A percentile compares a stretch with the other conserved stretches of the same genome.
phyloP scores from a whole-genome alignment of 768 basidiomycete genomes.

The Calocybe indica region DNA sequence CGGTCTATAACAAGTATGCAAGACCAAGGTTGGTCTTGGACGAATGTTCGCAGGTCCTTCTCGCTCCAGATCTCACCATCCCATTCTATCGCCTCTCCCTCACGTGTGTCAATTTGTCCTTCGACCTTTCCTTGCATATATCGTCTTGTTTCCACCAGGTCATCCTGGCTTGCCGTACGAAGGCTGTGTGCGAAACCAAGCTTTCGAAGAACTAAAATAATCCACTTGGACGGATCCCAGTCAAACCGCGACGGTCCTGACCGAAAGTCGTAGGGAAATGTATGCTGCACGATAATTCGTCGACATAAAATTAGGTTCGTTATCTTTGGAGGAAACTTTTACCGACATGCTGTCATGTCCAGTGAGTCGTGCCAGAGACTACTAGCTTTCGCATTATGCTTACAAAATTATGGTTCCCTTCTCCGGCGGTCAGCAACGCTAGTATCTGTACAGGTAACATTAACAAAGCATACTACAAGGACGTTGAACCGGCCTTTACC shows the following conservation, averaged over 20 bases:
- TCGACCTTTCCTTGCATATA: slow-evolving; percentile 41
- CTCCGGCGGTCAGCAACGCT: slow-evolving; percentile 65
- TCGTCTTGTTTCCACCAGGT: slow-evolving; percentile 39
- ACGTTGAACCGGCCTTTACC: slow-evolving; percentile 29
- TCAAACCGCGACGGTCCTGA: slow-evolving; percentile 54
- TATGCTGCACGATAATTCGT: slow-evolving; percentile 37
- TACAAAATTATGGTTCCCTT: slow-evolving; percentile 77
- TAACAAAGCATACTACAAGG: not conserved
- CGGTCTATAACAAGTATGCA: slow-evolving; percentile 57
- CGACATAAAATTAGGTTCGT: not conserved
- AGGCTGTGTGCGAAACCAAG: slow-evolving; percentile 43
- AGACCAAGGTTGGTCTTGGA: slow-evolving; percentile 21
- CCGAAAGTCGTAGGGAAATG: slow-evolving; percentile 75
- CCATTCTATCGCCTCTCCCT: slow-evolving; percentile 19
- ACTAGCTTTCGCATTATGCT: slow-evolving; percentile 15
- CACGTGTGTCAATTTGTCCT: slow-evolving; percentile 6
- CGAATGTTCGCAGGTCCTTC: slow-evolving; percentile 25
- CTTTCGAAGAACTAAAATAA: slow-evolving; percentile 47
- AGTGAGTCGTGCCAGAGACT: not conserved
- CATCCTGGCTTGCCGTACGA: slow-evolving; percentile 41
- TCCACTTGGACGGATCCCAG: slow-evolving; percentile 84
- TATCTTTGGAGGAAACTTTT: not conserved
- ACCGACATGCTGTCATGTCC: slow-evolving; percentile 37
- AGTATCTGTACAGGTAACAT: slow-evolving; percentile 38
- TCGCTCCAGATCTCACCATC: slow-evolving; percentile 35